Percentiles rank a stretch among this genome's conserved stretches.
These are phyloP conservation scores for Chloris gayana DNA, from an alignment of 176 grass and related monocot species.

Conservation along the genomic window DNA sequence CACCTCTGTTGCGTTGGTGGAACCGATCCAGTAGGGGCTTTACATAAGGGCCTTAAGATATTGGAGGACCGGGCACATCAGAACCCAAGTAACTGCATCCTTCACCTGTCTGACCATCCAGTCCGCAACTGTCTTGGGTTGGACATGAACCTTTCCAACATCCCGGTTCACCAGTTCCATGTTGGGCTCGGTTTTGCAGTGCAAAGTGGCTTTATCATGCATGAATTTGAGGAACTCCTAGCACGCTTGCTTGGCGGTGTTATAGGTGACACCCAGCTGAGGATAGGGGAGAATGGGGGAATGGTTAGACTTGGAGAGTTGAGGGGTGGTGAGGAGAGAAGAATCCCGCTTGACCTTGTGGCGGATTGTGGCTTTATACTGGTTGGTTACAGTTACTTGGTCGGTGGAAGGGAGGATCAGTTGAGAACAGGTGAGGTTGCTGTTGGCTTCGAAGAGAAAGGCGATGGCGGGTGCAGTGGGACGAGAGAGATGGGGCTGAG, in stretches of 20 bases:
- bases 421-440: constrained; percentile 59
- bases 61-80: constrained; percentile 82
- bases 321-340: constrained; percentile 73
- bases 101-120: constrained; percentile 71
- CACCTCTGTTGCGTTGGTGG: constrained; percentile 78
- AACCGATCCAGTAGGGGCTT: constrained; percentile 66
- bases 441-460: constrained; percentile 66
- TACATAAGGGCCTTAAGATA: constrained; percentile 88
- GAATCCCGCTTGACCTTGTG: constrained; percentile 69
- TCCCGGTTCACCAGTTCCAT: constrained; percentile 76
- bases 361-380: constrained; percentile 60
- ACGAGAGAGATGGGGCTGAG: constrained; percentile 41
- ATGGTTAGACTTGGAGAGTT: constrained; percentile 69
- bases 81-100: constrained; percentile 84
- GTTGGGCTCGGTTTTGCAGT: constrained; percentile 77
- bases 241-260: constrained; percentile 74
- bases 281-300: constrained; percentile 66
- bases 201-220: constrained; percentile 78
- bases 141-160: constrained; percentile 42
- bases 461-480: constrained; percentile 30
- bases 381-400: no score
- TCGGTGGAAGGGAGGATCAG: constrained; percentile 58
- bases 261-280: constrained; percentile 71
- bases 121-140: constrained; percentile 38
- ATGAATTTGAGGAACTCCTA: constrained; percentile 88